Evolutionary conservation across 169 alveolate species (phyloP), one percentile per base, ranked within the genome.

Genomic region (Plasmodium gallinaceum): DNA sequence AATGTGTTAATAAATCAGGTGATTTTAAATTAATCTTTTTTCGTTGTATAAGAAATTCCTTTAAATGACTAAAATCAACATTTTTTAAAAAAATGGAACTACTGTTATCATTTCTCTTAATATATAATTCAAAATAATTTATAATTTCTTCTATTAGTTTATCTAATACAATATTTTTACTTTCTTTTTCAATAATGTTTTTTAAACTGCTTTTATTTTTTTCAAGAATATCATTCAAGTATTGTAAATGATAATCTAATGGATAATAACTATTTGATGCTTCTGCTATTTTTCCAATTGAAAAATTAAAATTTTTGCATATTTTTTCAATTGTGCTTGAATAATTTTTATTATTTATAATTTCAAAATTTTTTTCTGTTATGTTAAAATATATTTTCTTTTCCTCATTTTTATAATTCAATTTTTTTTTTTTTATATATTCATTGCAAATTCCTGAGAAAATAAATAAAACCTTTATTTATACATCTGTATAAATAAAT

Each of bases 231-330:
- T 65, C 20, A 65, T 39, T 78, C 54, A 78, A 10, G 42, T 78
- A 78, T 43, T 78, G 90, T 69, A 78, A 64, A 58, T 78, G 90
- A 43, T 65, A 78, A 57, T 78, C 90, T 42, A 78, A 9, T 10
- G 90, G 90, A 32, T n/a, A 78, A 45, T 78, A 78, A 65, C 48
- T 78, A 48, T 78, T 78, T 16, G 80, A 60, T 24, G 80, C 90
- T 18, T 70, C 51, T 0, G 54, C 42, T 16, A 78, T 26, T 14
- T 69, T 22, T 3, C 4, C 39, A n/a, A 65, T 18, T 10, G 90
- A 78, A 9, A 78, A 22, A 43, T 78, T 64, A 57, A 78, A 78
- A 78, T 46, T 65, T 5, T 52, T 45, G 32, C 76, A 65, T 78
- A 78, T 43, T 24, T 78, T 65, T 43, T 78, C 58, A 24, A 78